Base-by-base conservation (phyloP, 2,329 filamentous ascomycete genomes). In the Alternaria sp. region DNA sequence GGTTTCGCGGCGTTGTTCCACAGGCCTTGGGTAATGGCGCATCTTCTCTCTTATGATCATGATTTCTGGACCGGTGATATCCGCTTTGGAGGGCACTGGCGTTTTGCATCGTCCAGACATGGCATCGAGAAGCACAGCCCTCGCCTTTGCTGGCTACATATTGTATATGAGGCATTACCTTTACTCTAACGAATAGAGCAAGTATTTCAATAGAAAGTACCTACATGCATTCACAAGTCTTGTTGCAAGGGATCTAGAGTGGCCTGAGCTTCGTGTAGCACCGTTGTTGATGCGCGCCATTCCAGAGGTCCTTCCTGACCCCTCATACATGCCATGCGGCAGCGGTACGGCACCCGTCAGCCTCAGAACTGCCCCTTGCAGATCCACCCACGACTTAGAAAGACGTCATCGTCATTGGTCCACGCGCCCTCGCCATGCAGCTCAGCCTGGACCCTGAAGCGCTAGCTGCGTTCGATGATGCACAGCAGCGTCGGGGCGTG, bases 401-500 rank as follows among this genome's bases (percentile, higher is more conserved):
- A 67, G 66, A 3, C 46, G 28, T 40, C 45, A 53, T 25, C 59
- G 60, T 68, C 17, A 75, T 77, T 76, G 73, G 74, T 52, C 47
- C 58, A 59, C 44, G n/a, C 30, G 23, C 71, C 67, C 28, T 9
- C n/a, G 53, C 50, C 36, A 63, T 68, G 30, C 57, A 46, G 17
- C 50, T 63, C 68, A 55, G 65, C 65, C 63, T 74, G 70, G 73
- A 76, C 75, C 75, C 73, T 75, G 75, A 58, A 66, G 59, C 61
- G 65, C 68, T 64, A 61, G 55, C 65, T 52, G 43, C 49, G 43
- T 30, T 47, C 40, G 49, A 53, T 59, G 53, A 59, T 65, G 55
- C 59, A 63, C 49, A 52, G 63, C 47, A 40, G 36, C 36, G 8
- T 10, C 36, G 36, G n/a, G 36, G 36, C 36, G 19, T 49, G 60